Conservation (phyloP, 257 asterid genomes). For the Capsicum chinense region DNA sequence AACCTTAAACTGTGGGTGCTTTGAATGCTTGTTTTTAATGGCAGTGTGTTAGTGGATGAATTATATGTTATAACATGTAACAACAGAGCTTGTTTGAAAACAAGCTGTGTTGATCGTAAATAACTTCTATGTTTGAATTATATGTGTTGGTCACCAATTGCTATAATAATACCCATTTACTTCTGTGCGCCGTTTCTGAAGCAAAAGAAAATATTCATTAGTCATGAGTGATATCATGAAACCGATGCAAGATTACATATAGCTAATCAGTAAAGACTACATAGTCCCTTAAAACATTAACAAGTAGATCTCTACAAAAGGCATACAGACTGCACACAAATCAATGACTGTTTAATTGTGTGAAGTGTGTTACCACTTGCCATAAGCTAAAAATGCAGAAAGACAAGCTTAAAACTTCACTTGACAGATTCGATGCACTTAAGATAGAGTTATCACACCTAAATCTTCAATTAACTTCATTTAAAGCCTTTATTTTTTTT, state of each 20-base stretch:
- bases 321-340: background rate
- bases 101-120: too few species aligned
- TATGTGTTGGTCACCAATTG: constrained; percentile 55
- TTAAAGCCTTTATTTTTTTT: background rate
- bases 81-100: too few species aligned
- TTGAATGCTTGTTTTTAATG: too few species aligned
- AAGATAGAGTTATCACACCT: background rate
- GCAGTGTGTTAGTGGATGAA: too few species aligned
- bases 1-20: too few species aligned
- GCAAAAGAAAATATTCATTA: background rate
- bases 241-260: background rate
- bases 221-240: constrained; percentile 19
- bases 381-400: background rate
- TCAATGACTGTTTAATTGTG: background rate
- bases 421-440: constrained; percentile 2
- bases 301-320: background rate
- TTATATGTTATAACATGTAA: too few species aligned
- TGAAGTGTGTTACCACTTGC: background rate
- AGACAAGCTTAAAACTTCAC: background rate
- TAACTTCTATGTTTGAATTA: too few species aligned
- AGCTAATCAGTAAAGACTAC: background rate
- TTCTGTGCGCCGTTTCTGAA: constrained; percentile 82
- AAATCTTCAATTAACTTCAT: background rate
- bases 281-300: background rate
- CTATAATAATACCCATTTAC: constrained; percentile 73